These are phyloP conservation scores for Stachybotrys chartarum DNA, from an alignment of 2,329 filamentous ascomycete genomes.

Conservation along the genomic window DNA sequence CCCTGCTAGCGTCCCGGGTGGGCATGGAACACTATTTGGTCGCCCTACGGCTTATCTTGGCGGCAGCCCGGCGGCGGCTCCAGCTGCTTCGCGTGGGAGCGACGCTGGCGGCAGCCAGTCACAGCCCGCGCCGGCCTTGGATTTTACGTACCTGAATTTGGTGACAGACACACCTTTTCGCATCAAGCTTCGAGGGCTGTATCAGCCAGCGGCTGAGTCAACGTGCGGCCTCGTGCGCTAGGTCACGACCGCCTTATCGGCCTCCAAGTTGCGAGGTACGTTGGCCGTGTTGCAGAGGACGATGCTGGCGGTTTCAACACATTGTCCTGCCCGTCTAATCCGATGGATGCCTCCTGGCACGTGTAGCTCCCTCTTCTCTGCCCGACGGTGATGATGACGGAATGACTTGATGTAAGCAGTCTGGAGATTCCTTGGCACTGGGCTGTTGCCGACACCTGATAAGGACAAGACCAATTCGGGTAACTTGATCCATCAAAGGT, in stretches of 20 bases:
- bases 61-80: not conserved
- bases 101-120: slow-evolving; percentile 10
- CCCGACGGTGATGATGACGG: too few relatives aligned
- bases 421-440: too few relatives aligned
- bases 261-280: not conserved
- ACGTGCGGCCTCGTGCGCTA: not conserved
- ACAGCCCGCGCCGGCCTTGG: slow-evolving; percentile 11
- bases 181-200: not conserved
- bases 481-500: too few relatives aligned
- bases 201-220: too few relatives aligned
- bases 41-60: slow-evolving; percentile 2
- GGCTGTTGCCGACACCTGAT: not conserved
- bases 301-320: not conserved
- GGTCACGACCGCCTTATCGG: not conserved
- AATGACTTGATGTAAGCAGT: too few relatives aligned
- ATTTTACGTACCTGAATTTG: slow-evolving; percentile 31
- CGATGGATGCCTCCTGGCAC: not conserved
- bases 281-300: not conserved
- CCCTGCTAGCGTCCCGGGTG: not conserved
- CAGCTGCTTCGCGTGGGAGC: slow-evolving; percentile 4
- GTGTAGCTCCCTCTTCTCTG: not conserved
- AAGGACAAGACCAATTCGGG: not conserved
- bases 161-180: slow-evolving; percentile 8
- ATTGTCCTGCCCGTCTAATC: not conserved
- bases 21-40: not conserved